Evolutionary conservation across 2,329 filamentous ascomycete genomes (phyloP).

Genomic region (Penicillium sp.): DNA sequence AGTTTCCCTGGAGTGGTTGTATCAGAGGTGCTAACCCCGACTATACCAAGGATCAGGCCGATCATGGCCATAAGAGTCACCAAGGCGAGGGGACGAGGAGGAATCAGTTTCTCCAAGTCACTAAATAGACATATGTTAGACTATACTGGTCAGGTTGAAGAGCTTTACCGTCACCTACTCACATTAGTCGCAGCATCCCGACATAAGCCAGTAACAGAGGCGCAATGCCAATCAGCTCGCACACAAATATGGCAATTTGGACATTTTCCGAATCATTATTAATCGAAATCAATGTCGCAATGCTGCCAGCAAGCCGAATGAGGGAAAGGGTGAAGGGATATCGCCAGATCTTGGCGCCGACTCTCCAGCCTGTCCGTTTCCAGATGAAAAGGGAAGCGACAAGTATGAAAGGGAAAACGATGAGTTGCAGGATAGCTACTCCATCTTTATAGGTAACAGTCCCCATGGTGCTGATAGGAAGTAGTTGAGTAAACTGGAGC

Average conservation of each 20-base stretch:
- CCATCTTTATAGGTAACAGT: constrained; percentile 26
- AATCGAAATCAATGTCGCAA: constrained; percentile 25
- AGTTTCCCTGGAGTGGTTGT: constrained; percentile 4
- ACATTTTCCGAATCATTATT: constrained; percentile 17
- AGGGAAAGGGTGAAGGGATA: constrained; percentile 29
- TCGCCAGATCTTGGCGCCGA: constrained; percentile 30
- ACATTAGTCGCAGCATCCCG: constrained; percentile 30
- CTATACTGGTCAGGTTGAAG: neutral
- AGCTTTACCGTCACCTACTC: constrained; percentile 4
- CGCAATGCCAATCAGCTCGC: constrained; percentile 31
- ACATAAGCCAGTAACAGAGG: constrained; percentile 29
- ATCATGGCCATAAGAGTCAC: constrained; percentile 17
- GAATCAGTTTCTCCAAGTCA: constrained; percentile 15
- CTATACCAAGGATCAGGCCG: constrained; percentile 27
- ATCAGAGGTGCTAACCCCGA: constrained; percentile 18
- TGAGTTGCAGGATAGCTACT: constrained; percentile 32
- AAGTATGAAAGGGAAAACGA: constrained; percentile 28
- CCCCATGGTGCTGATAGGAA: constrained; percentile 13
- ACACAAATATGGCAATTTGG: constrained; percentile 24
- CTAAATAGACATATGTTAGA: neutral
- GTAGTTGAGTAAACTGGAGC: neutral
- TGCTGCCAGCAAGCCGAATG: constrained; percentile 30
- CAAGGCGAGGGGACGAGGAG: constrained; percentile 7
- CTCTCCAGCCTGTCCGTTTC: constrained; percentile 27
- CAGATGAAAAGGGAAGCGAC: constrained; percentile 27